phyloP scores from a whole-genome alignment of 192 early-diverging fungal species.

The Funneliformis mosseae region DNA sequence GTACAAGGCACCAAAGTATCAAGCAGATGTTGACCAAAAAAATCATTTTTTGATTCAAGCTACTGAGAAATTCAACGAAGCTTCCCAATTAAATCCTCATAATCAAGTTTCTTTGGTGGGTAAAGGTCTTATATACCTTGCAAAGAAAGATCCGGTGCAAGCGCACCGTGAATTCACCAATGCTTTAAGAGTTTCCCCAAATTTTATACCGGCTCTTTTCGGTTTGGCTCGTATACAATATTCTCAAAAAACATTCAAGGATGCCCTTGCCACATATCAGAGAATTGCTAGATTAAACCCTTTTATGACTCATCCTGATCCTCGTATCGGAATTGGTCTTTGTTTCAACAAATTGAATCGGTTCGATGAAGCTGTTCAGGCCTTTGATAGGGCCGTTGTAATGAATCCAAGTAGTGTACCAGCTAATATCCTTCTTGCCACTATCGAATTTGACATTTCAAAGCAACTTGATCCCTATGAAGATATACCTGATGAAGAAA shows the following conservation, averaged over 20 bases:
- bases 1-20: background rate
- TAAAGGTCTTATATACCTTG: constrained; percentile 64
- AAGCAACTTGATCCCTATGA: constrained; percentile 45
- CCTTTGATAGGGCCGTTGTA: constrained; percentile 71
- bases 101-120: constrained; percentile 73
- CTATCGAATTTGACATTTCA: constrained; percentile 78
- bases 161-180: constrained; percentile 56
- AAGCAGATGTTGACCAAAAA: constrained; percentile 38
- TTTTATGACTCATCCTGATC: constrained; percentile 58
- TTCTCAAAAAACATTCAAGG: constrained; percentile 60
- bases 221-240: constrained; percentile 65
- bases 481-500: constrained; percentile 43
- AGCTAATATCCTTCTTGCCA: constrained; percentile 73
- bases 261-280: constrained; percentile 78
- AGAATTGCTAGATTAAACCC: constrained; percentile 66
- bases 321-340: constrained; percentile 83
- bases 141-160: constrained; percentile 56
- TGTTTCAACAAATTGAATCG: constrained; percentile 80
- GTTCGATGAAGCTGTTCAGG: constrained; percentile 63
- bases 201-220: constrained; percentile 63
- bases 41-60: constrained; percentile 68
- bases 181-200: constrained; percentile 49
- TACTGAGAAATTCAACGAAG: constrained; percentile 73
- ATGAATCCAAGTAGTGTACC: constrained; percentile 69
- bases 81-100: constrained; percentile 69